Evolutionary conservation across 1,284 basidiomycete genomes (phyloP), one percentile per base, ranked within the genome.

Genomic region (Moesziomyces globuligerus): DNA sequence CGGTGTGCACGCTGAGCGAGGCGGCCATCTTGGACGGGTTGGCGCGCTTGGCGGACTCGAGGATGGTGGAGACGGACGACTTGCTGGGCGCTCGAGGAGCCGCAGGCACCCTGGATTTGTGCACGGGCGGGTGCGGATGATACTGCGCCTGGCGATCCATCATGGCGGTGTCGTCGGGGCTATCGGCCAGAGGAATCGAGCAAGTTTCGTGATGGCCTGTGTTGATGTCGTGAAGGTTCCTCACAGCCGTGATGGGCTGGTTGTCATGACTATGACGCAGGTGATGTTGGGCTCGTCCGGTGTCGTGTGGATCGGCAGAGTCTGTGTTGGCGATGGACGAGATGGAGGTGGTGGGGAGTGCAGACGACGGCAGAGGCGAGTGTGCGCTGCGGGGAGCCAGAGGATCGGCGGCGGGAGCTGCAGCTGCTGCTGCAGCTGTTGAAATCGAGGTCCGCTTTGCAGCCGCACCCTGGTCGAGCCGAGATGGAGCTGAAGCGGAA

Each of bases 41-140:
- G n/a, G 49, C 46, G 8, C 56, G 49, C 24, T 61, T 56, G 29
- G 69, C 51, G 18, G 69, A 72, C 38, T 57, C 55, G 38, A 72
- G 54, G 43, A 72, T 72, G 39, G 58, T 72, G 7, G 59, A 64
- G 26, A 62, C 62, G 4, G 64, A 67, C 1, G 58, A n/a, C 18
- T 59, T 61, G 40, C 26, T 23, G 2, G 61, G 57, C 0, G 21
- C 43, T 11, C 44, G 52, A 7, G 52, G 18, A 0, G 56, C 46
- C 7, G 50, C 46, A 36, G 68, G 56, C 24, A 32, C 41, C 24
- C 42, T 61, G 6, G 34, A 2, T 20, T 18, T 49, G 44, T 10
- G 8, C 20, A 44, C 46, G 17, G 52, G 32, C 7, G 48, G 52
- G 15, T 64, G 56, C 7, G 59, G 36, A 15, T 47, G 46, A 34